A percentile compares a stretch with the other conserved stretches of the same genome.
phyloP scores from a whole-genome alignment of 176 grass and related monocot genomes.

The Paspalum notatum region DNA sequence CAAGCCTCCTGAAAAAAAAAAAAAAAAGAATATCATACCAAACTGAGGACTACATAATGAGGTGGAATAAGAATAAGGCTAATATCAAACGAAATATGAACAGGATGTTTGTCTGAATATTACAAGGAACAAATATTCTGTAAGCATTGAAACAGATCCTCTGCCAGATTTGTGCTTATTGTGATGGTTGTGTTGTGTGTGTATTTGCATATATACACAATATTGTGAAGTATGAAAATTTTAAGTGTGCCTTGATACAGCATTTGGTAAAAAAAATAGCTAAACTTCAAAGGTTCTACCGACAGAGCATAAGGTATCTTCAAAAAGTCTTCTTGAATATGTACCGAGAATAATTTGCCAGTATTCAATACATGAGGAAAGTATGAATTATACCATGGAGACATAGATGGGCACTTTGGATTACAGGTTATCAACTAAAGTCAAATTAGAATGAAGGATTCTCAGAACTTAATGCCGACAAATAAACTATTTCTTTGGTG shows the following conservation, averaged over 20 bases:
- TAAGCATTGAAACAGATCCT: slow-evolving; percentile 6
- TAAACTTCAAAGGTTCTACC: neutral
- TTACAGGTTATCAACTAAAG: slow-evolving; percentile 1
- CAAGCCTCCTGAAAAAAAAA: slow-evolving; percentile 62
- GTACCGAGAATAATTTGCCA: neutral
- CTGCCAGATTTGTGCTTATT: neutral
- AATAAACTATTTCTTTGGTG: slow-evolving; percentile 5
- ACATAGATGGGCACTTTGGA: neutral
- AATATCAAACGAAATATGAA: slow-evolving; percentile 28
- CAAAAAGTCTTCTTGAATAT: neutral
- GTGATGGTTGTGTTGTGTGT: neutral
- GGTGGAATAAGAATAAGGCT: slow-evolving; percentile 4
- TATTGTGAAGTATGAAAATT: neutral
- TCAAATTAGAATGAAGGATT: neutral
- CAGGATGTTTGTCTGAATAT: slow-evolving; percentile 11
- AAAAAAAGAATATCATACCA: slow-evolving; percentile 27
- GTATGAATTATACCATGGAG: neutral
- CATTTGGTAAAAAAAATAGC: neutral
- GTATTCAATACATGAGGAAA: neutral
- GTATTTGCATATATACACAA: neutral
- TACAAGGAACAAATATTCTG: neutral
- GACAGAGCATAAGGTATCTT: slow-evolving; percentile 27
- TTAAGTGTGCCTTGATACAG: neutral
- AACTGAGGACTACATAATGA: slow-evolving; percentile 22
- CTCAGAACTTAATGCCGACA: slow-evolving; percentile 7